Base-by-base conservation (phyloP, 345 rosid species). In the Citrus maxima region DNA sequence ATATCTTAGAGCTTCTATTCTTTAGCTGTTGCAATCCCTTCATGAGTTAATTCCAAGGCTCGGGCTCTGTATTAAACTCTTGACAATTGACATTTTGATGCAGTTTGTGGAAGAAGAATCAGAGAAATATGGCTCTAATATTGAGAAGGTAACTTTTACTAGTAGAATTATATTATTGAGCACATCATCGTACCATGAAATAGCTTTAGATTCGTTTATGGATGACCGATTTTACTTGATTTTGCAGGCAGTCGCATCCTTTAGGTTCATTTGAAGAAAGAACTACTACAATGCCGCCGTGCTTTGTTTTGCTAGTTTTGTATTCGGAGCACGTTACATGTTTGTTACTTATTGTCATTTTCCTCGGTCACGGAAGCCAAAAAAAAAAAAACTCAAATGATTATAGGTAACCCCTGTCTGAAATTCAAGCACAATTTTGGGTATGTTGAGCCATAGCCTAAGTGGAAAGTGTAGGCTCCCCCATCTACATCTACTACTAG, bases 41-140 rank as follows among this genome's bases (percentile, higher is more conserved):
- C 27, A 82, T 42, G 66, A 49, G n/a, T 68, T 24, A 34, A 32
- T 27, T 56, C 7, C 71, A 73, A 82, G 30, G 35, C 54, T 62
- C 38, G 71, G 1, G 2, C 7, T 49, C 10, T 49, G 6, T 32
- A 24, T 18, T 60, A 6, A 30, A 40, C 59, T 61, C 38, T 25
- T 25, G 21, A 69, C 70, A 66, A 27, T 25, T 25, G 21, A 69
- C 70, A 66, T 38, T 67, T 10, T 76, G 25, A 5, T 79, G 77
- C 94, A 95, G 98, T 90, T 81, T 80, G 73, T 82, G 51, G 98
- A 93, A 7, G 99, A 88, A 72, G 91, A 88, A 70, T 70, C 88
- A 2, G 86, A 90, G 79, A 88, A 83, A 77, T 88, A 84, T 74
- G 84, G 98, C 77, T 86, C 97, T 64, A 72, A 80, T 78, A 83